Evolutionary conservation across 768 basidiomycete genomes (phyloP).

Genomic region (Mycena amicta): DNA sequence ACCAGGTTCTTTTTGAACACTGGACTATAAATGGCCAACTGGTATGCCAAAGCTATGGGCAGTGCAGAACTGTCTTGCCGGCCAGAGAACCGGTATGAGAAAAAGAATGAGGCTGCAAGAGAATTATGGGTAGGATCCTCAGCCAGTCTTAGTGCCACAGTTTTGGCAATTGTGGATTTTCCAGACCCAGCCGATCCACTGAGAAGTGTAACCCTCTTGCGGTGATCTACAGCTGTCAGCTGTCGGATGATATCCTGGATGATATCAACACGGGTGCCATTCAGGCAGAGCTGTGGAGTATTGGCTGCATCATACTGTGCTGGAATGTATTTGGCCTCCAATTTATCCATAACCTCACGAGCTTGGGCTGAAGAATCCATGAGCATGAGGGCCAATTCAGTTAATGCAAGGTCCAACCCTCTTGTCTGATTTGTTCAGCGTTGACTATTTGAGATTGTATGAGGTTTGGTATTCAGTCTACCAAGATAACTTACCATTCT

Average conservation of each 20-base stretch:
- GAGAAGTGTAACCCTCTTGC: constrained; percentile 1
- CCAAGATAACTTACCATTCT: no score
- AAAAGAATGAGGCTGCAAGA: constrained; percentile 10
- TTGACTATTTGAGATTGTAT: no score
- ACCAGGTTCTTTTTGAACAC: neutral
- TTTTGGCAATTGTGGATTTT: constrained; percentile 12
- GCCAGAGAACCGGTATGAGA: constrained; percentile 1
- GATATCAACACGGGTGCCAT: constrained; percentile 2
- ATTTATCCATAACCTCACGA: neutral
- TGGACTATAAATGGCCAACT: constrained; percentile 1
- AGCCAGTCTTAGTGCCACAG: neutral
- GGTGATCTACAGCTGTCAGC: neutral
- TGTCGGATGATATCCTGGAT: neutral
- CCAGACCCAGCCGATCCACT: constrained; percentile 3
- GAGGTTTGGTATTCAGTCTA: no score
- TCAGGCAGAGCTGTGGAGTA: neutral
- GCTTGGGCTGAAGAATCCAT: no score
- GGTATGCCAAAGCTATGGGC: constrained; percentile 1
- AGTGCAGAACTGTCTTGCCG: neutral
- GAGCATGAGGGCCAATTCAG: no score
- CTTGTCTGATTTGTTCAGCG: no score
- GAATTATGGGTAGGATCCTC: neutral
- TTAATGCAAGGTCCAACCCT: no score
- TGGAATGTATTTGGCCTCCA: neutral
- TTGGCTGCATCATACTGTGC: neutral